These are phyloP conservation scores for Penicillium hordei DNA, from an alignment of 2,329 filamentous ascomycete species.

Conservation along the genomic window DNA sequence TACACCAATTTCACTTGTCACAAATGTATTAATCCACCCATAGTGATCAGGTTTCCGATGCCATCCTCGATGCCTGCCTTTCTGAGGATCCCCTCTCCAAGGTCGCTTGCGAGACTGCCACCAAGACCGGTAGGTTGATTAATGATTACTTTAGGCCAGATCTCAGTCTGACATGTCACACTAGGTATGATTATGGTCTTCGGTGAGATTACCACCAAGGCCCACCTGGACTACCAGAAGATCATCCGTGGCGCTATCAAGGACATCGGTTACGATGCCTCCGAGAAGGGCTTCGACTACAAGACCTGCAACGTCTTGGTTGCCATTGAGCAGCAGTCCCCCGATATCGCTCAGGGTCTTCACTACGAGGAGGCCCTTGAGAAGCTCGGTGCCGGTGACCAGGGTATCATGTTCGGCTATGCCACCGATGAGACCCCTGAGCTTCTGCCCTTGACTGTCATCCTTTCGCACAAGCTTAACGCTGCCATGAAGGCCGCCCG, in stretches of 20 bases:
- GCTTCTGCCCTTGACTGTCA: conserved; percentile 88
- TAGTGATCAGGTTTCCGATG: conserved; percentile 94
- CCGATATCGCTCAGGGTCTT: conserved; percentile 98
- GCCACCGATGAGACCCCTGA: conserved; percentile 98
- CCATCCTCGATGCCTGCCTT: conserved; percentile 96
- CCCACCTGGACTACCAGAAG: conserved; percentile 95
- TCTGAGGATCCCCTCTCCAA: conserved; percentile 94
- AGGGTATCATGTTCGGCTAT: conserved; percentile 99
- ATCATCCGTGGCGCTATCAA: conserved; percentile 92
- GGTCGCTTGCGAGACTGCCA: conserved; percentile 97
- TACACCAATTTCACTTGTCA: conserved; percentile 4
- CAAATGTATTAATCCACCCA: conserved; percentile 17
- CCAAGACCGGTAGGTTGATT: conserved; percentile 79
- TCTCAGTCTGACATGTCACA: conserved; percentile 16
- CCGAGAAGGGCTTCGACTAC: conserved; percentile 98
- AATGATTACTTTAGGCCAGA: conserved; percentile 10
- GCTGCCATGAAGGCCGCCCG: conserved; percentile 88
- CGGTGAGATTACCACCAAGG: conserved; percentile 97
- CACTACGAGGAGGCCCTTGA: conserved; percentile 97
- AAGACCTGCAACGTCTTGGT: conserved; percentile 99
- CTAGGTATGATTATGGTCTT: conserved; percentile 91
- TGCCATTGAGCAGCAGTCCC: conserved; percentile 98
- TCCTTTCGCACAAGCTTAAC: conserved; percentile 96
- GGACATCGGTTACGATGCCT: conserved; percentile 98
- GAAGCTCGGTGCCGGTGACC: conserved; percentile 97